Conservation (phyloP, 306 rosid species). For the Oemleria cerasiformis region DNA sequence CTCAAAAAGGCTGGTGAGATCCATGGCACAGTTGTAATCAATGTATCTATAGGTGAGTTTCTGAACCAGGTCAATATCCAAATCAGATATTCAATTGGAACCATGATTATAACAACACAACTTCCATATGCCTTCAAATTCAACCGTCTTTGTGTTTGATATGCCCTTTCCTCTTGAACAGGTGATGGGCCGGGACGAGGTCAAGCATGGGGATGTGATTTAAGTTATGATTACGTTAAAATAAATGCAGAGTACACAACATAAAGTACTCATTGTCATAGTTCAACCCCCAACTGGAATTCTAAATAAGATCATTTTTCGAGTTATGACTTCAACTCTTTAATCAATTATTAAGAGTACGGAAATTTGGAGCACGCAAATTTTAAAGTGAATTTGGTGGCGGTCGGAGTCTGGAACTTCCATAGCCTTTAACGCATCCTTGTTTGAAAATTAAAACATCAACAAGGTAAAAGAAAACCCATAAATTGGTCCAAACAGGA, state of each 20-base stretch:
- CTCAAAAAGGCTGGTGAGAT: conserved; percentile 80
- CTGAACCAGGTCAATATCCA: background rate
- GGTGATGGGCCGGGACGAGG: conserved; percentile 81
- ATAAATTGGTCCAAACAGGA: background rate
- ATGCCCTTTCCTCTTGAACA: conserved; percentile 21
- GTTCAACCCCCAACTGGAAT: background rate
- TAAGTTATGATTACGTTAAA: conserved; percentile 84
- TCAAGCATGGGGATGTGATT: conserved; percentile 93
- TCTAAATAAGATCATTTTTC: background rate
- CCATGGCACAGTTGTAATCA: conserved; percentile 71
- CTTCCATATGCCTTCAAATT: background rate
- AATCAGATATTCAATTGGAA: background rate
- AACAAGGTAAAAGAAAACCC: background rate
- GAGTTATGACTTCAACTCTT: background rate
- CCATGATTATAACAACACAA: background rate
- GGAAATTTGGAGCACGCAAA: too few relatives aligned
- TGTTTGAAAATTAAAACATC: background rate
- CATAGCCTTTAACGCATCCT: background rate
- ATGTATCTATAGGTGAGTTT: conserved; percentile 67
- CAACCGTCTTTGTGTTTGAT: background rate
- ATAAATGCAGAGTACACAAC: conserved; percentile 90
- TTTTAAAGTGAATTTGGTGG: too few relatives aligned
- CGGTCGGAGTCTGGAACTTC: too few relatives aligned
- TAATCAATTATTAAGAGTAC: too few relatives aligned
- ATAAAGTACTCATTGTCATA: conserved; percentile 15